These are phyloP conservation scores for Rhizophagus sp. DNA, from an alignment of 192 early-diverging fungal species.

Conservation along the genomic window DNA sequence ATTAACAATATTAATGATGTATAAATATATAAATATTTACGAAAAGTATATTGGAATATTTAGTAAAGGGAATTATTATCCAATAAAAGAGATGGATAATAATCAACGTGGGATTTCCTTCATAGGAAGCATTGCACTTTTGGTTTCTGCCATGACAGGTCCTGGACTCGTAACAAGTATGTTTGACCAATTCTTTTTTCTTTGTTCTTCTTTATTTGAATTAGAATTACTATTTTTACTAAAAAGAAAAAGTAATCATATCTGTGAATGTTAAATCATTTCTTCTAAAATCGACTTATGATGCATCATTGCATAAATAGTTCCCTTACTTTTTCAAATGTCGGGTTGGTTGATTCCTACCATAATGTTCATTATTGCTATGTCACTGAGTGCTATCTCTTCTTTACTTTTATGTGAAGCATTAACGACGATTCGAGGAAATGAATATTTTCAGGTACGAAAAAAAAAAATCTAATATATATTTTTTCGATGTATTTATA, in stretches of 20 bases:
- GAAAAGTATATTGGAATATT: too few species aligned
- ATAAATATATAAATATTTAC: too few species aligned
- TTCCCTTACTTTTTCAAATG: slow-evolving; percentile 1
- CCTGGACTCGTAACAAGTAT: not conserved
- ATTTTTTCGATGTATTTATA: too few species aligned
- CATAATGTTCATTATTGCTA: not conserved
- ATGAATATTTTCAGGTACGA: not conserved
- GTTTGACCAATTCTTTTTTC: not conserved
- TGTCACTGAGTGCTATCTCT: not conserved
- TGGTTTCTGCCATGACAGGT: not conserved
- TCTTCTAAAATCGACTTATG: too few species aligned
- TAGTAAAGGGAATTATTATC: too few species aligned
- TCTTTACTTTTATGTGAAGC: slow-evolving; percentile 1
- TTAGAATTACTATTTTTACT: too few species aligned
- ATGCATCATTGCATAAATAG: not conserved
- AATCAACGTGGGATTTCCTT: not conserved
- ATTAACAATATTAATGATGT: too few species aligned
- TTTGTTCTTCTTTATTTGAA: too few species aligned
- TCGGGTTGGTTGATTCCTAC: not conserved
- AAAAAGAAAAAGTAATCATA: too few species aligned
- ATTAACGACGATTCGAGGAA: not conserved
- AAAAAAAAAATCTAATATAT: too few species aligned
- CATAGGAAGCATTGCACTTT: not conserved
- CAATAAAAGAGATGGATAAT: too few species aligned
- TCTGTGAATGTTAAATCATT: too few species aligned